Evolutionary conservation across 2,329 filamentous ascomycete species (phyloP), one percentile per base, ranked within the genome.

Genomic region (Colletotrichum caudatum): DNA sequence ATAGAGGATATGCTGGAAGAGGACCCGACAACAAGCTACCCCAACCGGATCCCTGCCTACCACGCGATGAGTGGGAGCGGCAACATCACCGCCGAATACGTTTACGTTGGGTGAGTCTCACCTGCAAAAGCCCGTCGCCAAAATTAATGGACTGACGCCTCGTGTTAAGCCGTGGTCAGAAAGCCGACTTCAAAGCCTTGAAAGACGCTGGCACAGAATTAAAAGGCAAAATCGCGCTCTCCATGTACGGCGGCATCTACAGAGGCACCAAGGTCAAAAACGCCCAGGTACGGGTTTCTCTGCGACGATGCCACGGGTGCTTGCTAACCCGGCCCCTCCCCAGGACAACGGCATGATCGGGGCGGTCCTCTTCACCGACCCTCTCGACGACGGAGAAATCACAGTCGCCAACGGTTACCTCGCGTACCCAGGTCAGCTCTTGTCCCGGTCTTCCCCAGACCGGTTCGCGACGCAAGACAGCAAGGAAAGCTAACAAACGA

Each of bases 1-100:
- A 71, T 71, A 1, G 69, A 71, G 46, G 57, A 63, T 18, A 64
- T 68, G 69, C 57, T 71, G 5, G 64, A 71, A 16, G 69, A 71
- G n/a, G 64, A 71, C 29, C 66, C 68, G 4, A 71, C 68, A 0
- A 68, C 68, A 12, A 63, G 64, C 20, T 71, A 68, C 44, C 68
- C 68, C 8, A 71, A 71, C 41, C 57, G 68, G 3, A 68, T 71
- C 3, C 64, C 64, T 11, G 68, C 68, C 1, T 71, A 58, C n/a
- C 64, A 68, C 11, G 64, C 68, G 0, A 71, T 71, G 68, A 71
- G 68, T n/a, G 64, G 68, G 12, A 68, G 57, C 26, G 68, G 68
- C 2, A 71, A 63, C 2, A 54, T 68, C 3, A 71, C 50, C 7
- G 68, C 57, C 6, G 64, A 69, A 58, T 69, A 71, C n/a, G 64